Base-by-base conservation (phyloP, 768 basidiomycete genomes). In the Pulveroboletus sp. region DNA sequence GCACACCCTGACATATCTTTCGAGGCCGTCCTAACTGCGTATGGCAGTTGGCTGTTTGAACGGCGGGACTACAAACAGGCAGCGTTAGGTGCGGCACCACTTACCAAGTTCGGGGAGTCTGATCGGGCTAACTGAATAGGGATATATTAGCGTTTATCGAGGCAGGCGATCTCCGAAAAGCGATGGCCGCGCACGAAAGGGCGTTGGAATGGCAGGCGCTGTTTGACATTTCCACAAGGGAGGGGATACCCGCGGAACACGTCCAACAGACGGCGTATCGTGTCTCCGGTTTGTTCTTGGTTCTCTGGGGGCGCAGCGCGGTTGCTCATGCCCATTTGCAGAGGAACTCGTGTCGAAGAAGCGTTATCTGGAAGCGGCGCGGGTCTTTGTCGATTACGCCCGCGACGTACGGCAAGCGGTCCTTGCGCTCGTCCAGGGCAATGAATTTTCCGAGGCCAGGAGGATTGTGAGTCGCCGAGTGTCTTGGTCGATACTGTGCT, bases 201-300 rank as follows among this genome's bases (percentile, higher is more conserved):
- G 87, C 88, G 0, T 71, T 92, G 27, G 81, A 87, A 45, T 99
- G 95, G 95, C 84, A 87, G 59, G 92, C 94, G 55, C 72, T 97
- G 1, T 97, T 99, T 65, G 84, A 89, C 21, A 71, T 97, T 23
- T 87, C 87, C 3, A 58, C 78, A 19, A 73, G 73, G 23, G 74
- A 79, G 40, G 69, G 75, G 2, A 57, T 80, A 10, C 50, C 74
- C 0, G 68, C 70, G 24, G 82, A 85, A 12, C 83, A 88, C 37
- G 61, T 91, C 10, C 63, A 70, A 13, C 76, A 78, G 2, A 80
- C 84, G 59, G 91, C 81, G 12, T 84, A 87, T 62, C 83, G 91
- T 16, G 73, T 94, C 5, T 84, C 91, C 33, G 92, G 94, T 92
- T 39, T 27, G 81, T 69, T 40, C 21, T n/a, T 7, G 13, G 38